Evolutionary conservation across 2,329 filamentous ascomycete species (phyloP).

Genomic region (Sporothrix protearum): DNA sequence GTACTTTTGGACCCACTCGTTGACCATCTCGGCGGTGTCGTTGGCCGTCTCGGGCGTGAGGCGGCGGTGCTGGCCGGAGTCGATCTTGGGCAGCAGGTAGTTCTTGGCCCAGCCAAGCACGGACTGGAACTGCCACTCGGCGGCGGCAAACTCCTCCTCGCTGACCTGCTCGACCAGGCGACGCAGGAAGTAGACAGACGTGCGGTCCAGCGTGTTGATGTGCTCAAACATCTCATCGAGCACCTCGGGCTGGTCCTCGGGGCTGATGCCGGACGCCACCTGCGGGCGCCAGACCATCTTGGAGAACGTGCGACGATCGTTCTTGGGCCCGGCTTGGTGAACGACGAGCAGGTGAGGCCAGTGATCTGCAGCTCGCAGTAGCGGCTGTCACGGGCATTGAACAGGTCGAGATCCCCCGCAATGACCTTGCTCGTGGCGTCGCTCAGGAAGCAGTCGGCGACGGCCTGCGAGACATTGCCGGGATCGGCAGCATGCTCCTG

Average conservation of each 20-base stretch:
- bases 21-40: constrained; percentile 23
- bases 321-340: constrained; percentile 23
- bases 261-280: constrained; percentile 16
- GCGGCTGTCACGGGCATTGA: constrained; percentile 17
- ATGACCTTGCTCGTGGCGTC: constrained; percentile 26
- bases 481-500: background rate
- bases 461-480: constrained; percentile 1
- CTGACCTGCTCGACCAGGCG: constrained; percentile 19
- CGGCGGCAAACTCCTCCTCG: constrained; percentile 19
- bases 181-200: constrained; percentile 20
- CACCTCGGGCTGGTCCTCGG: constrained; percentile 18
- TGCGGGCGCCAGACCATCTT: constrained; percentile 24
- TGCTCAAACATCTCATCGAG: constrained; percentile 12
- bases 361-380: constrained; percentile 24
- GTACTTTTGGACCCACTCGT: constrained; percentile 9
- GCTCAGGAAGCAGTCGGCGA: constrained; percentile 24
- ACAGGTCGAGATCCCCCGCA: constrained; percentile 23
- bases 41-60: constrained; percentile 9
- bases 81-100: constrained; percentile 24
- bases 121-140: constrained; percentile 23
- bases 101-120: constrained; percentile 17
- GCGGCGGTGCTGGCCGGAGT: constrained; percentile 23
- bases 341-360: constrained; percentile 25
- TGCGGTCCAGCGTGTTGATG: constrained; percentile 21
- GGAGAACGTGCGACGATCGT: constrained; percentile 24